Conservation (phyloP, 345 rosid species). For the Kandelia obovata region DNA sequence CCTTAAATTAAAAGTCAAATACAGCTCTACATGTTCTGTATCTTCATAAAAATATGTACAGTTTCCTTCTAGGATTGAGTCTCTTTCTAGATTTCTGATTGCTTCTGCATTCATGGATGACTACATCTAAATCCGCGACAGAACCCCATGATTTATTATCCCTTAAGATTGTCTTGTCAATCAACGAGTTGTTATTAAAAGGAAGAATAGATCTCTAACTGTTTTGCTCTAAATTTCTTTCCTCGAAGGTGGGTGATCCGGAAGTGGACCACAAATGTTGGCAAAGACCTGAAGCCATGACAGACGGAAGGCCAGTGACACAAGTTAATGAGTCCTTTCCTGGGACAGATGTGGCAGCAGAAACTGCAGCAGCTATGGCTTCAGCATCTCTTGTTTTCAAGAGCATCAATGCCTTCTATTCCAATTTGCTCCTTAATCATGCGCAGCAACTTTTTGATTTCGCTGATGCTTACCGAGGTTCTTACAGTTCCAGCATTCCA, state of each 20-base stretch:
- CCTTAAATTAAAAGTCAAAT: background rate
- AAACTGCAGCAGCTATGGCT: conserved; percentile 32
- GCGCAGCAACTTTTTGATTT: conserved; percentile 24
- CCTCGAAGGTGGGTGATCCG: conserved; percentile 24
- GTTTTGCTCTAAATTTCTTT: background rate
- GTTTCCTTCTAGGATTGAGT: background rate
- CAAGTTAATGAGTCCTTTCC: conserved; percentile 22
- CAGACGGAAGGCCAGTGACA: conserved; percentile 13
- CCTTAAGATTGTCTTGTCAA: no score
- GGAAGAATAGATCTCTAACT: no score
- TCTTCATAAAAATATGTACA: background rate
- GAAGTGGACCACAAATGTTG: conserved; percentile 27
- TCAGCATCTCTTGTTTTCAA: conserved; percentile 33
- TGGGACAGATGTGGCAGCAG: conserved; percentile 29
- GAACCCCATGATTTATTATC: no score
- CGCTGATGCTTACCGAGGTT: conserved; percentile 23
- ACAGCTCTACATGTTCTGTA: background rate
- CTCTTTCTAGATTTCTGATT: no score
- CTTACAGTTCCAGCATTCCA: conserved; percentile 27
- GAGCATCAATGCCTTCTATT: conserved; percentile 18
- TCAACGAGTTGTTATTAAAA: no score
- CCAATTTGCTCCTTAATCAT: conserved; percentile 15
- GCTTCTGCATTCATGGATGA: no score
- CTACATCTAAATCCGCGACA: no score
- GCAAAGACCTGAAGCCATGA: conserved; percentile 25